Percentiles rank a stretch among this genome's conserved stretches.
Evolutionary conservation across 2,329 filamentous ascomycete species (phyloP).

Genomic region (Hymenoscyphus fructigenus): DNA sequence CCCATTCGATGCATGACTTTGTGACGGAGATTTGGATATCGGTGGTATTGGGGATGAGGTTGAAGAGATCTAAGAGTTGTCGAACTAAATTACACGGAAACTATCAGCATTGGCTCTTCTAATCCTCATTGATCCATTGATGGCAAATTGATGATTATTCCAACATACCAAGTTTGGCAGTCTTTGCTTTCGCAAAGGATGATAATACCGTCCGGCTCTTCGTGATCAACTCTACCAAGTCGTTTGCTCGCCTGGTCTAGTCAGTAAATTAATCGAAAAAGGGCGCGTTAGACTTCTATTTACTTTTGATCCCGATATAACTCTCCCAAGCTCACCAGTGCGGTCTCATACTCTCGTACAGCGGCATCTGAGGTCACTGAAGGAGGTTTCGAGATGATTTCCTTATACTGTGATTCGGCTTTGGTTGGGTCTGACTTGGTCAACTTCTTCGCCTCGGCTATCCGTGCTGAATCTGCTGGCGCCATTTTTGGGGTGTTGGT

Average conservation of each 20-base stretch:
- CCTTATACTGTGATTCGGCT: slow-evolving; percentile 85
- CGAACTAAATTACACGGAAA: slow-evolving; percentile 62
- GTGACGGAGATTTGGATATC: slow-evolving; percentile 94
- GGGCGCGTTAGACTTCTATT: slow-evolving; percentile 34
- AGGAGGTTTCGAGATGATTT: slow-evolving; percentile 82
- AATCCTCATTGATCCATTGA: neutral
- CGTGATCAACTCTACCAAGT: slow-evolving; percentile 85
- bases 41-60: slow-evolving; percentile 88
- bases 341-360: slow-evolving; percentile 86
- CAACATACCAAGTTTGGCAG: slow-evolving; percentile 85
- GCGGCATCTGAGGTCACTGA: slow-evolving; percentile 80
- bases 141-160: neutral
- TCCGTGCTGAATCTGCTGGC: slow-evolving; percentile 60
- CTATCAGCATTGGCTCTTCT: slow-evolving; percentile 1
- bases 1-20: slow-evolving; percentile 99
- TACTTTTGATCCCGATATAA: slow-evolving; percentile 87
- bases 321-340: slow-evolving; percentile 85
- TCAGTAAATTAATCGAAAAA: slow-evolving; percentile 31
- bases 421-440: slow-evolving; percentile 77
- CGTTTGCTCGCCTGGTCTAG: slow-evolving; percentile 66
- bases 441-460: slow-evolving; percentile 86
- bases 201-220: slow-evolving; percentile 89
- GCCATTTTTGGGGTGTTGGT: slow-evolving; percentile 46
- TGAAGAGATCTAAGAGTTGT: slow-evolving; percentile 93
- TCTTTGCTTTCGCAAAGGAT: slow-evolving; percentile 98